Evolutionary conservation across 176 grass and related monocot genomes (phyloP).

Genomic region (Pharus latifolius): DNA sequence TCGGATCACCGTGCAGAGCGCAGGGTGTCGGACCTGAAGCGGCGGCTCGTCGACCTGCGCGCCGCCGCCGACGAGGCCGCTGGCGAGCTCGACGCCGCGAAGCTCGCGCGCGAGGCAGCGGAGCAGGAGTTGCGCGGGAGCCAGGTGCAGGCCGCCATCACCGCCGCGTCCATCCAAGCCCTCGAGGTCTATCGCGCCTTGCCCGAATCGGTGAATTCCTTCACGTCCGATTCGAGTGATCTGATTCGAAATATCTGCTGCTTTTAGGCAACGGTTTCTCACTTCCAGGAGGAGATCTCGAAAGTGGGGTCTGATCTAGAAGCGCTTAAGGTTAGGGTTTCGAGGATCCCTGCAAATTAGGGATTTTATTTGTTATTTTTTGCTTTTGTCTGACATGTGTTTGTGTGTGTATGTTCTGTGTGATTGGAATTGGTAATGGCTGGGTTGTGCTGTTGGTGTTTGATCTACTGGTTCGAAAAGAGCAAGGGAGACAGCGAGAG

Average conservation of each 20-base stretch:
- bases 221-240: neutral
- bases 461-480: conserved; percentile 17
- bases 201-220: neutral
- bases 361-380: neutral
- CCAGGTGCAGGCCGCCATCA: conserved; percentile 51
- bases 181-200: conserved; percentile 18
- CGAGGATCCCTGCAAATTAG: neutral
- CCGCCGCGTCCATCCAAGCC: conserved; percentile 31
- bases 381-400: neutral
- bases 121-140: conserved; percentile 49
- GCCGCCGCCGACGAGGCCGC: conserved; percentile 23
- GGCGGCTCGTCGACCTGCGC: conserved; percentile 29
- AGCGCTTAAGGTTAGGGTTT: conserved; percentile 41
- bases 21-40: conserved; percentile 51
- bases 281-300: conserved; percentile 51
- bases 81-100: conserved; percentile 38
- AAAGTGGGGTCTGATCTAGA: conserved; percentile 35
- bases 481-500: conserved; percentile 21
- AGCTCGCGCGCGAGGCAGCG: conserved; percentile 41
- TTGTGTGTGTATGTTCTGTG: neutral
- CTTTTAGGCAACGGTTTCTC: conserved; percentile 39
- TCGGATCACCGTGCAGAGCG: conserved; percentile 25
- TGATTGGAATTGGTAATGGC: conserved; percentile 3
- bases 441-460: neutral
- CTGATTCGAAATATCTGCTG: neutral